Evolutionary conservation across 1,139 yeast genomes (phyloP).

Genomic region (Arxiozyma slooffiae): DNA sequence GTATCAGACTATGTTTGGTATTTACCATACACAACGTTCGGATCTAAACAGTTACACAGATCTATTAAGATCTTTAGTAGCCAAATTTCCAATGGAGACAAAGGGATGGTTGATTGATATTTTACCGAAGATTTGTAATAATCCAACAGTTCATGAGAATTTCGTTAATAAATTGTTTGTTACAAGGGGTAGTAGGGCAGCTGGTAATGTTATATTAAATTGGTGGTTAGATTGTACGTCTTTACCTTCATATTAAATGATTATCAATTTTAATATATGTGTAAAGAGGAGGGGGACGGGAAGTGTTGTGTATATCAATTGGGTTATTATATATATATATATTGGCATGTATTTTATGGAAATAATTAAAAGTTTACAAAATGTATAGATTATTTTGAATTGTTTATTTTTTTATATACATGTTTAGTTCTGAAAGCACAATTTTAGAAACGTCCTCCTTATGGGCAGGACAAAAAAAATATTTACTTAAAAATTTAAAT

Average conservation of each 20-base stretch:
- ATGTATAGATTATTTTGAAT: too few species aligned
- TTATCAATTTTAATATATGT: neutral
- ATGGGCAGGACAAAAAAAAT: too few species aligned
- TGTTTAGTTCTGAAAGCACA: too few species aligned
- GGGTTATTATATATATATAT: too few species aligned
- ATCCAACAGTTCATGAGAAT: slow-evolving; percentile 21
- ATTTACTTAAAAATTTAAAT: too few species aligned
- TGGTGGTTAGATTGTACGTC: slow-evolving; percentile 31
- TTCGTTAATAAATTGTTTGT: slow-evolving; percentile 25
- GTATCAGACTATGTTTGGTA: slow-evolving; percentile 24
- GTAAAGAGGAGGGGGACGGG: too few species aligned
- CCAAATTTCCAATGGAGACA: slow-evolving; percentile 26
- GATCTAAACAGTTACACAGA: slow-evolving; percentile 29
- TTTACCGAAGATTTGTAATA: slow-evolving; percentile 20
- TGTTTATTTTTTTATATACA: too few species aligned
- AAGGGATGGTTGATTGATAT: slow-evolving; percentile 23
- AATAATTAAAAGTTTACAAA: too few species aligned
- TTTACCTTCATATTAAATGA: slow-evolving; percentile 26
- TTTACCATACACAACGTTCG: slow-evolving; percentile 28
- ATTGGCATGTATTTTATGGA: too few species aligned
- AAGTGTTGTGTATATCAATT: too few species aligned
- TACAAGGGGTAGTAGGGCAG: slow-evolving; percentile 31
- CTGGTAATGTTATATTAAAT: slow-evolving; percentile 25
- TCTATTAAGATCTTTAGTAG: slow-evolving; percentile 25
- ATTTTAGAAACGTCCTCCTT: too few species aligned